Base-by-base conservation (phyloP, 2,329 filamentous ascomycete genomes). In the Claviceps capensis region DNA sequence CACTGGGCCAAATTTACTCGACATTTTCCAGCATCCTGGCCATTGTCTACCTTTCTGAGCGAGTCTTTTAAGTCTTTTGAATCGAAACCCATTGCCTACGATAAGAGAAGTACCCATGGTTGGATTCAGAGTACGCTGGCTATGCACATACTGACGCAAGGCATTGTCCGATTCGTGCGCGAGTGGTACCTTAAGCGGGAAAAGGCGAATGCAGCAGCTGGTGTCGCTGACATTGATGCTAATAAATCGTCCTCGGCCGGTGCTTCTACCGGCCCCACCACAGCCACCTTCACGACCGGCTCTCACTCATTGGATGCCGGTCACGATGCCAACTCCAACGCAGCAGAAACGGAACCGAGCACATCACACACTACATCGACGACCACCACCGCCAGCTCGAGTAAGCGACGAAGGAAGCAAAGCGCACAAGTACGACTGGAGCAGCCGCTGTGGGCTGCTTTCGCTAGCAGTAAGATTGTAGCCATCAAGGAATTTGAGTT, bases 381-480 rank as follows among this genome's bases (percentile, higher is more conserved):
- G 70, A 63, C 60, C 37, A 59, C 64, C 5, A 59, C 64, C 5
- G 55, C 56, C 62, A 71, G 71, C 69, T 62, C 81, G 70, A 68
- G 67, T 52, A 94, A 93, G 70, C 93, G 88, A 72, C 85, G 87
- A 71, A 82, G 86, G 70, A 91, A 93, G 71, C 88, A 95, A 69
- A 91, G 87, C 63, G 89, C 88, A 53, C 87, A 93, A 67, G 88
- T 95, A 59, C 79, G 90, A 67, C 87, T 88, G 65, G 83, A 88
- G 63, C 90, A 96, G 70, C 90, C 90, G 48, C 79, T 96, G 58
- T 96, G 90, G 90, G 88, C 90, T 57, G 90, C 90, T 47, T 79
- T 96, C 60, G 90, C 90, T 49, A 95, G 88, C 70, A 95, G 90
- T 63, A 96, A 96, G 75, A 90, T 96, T 65, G 91, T 93, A 61